Evolutionary conservation across 129 eudicot species (phyloP).

Genomic region (Mikania micrantha): DNA sequence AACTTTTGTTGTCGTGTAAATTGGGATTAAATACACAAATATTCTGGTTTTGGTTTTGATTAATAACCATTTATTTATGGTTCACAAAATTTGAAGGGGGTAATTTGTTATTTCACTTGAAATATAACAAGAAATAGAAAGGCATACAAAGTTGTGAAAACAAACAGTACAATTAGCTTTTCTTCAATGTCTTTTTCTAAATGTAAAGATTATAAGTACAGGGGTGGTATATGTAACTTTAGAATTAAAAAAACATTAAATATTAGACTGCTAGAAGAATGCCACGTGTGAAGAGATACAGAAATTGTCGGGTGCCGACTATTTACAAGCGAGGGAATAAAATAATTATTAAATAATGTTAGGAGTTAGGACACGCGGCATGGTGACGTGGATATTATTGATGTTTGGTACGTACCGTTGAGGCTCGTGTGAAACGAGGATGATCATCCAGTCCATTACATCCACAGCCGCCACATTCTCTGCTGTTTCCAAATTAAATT

Average conservation of each 20-base stretch:
- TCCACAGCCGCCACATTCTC: slow-evolving; percentile 13
- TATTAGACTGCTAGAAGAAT: not conserved
- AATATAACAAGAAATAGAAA: too few relatives aligned
- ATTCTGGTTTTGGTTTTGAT: too few relatives aligned
- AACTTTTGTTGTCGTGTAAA: too few relatives aligned
- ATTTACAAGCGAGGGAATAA: not conserved
- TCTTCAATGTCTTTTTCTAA: too few relatives aligned
- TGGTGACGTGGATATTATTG: slow-evolving; percentile 9
- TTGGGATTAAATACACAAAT: too few relatives aligned
- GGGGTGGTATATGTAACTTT: too few relatives aligned
- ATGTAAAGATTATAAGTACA: too few relatives aligned
- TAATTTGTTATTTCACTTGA: too few relatives aligned
- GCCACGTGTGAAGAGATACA: slow-evolving; percentile 27
- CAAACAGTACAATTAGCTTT: too few relatives aligned
- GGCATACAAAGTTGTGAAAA: not conserved
- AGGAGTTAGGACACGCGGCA: not conserved
- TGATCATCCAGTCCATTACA: not conserved
- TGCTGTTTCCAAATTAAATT: not conserved
- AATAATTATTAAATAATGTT: not conserved
- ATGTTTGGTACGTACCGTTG: slow-evolving; percentile 24
- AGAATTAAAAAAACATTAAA: not conserved
- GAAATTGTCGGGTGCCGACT: slow-evolving; percentile 37
- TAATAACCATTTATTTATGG: too few relatives aligned
- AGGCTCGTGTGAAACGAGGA: slow-evolving; percentile 51
- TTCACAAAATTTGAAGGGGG: too few relatives aligned